These are phyloP conservation scores for Pseudocercospora macadamiae DNA, from an alignment of 2,329 filamentous ascomycete genomes.

Conservation along the genomic window DNA sequence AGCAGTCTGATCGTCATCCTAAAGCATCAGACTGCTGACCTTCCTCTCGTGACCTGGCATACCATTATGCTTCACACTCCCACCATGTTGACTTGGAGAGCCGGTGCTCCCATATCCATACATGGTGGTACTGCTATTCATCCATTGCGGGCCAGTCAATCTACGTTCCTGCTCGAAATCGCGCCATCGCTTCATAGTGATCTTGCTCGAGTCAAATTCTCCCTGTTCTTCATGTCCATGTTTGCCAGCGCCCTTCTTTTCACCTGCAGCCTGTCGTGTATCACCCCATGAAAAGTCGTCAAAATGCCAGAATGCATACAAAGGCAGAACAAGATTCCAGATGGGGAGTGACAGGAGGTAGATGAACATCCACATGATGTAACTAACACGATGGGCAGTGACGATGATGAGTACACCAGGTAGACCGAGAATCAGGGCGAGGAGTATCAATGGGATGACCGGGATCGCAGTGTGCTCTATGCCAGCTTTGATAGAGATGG, in stretches of 20 bases:
- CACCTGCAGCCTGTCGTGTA: slow-evolving; percentile 90
- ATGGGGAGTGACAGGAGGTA: slow-evolving; percentile 91
- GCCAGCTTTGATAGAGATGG: slow-evolving; percentile 79
- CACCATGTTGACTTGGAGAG: slow-evolving; percentile 11
- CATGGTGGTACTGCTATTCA: slow-evolving; percentile 11
- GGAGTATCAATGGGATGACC: slow-evolving; percentile 84
- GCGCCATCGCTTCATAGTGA: slow-evolving; percentile 98
- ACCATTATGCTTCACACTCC: slow-evolving; percentile 10
- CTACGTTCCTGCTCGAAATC: slow-evolving; percentile 77
- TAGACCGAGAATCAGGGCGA: slow-evolving; percentile 89
- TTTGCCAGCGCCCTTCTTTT: slow-evolving; percentile 82
- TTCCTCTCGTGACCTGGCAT: slow-evolving; percentile 30
- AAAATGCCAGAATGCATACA: slow-evolving; percentile 99
- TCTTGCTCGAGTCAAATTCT: slow-evolving; percentile 97
- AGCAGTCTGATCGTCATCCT: slow-evolving; percentile 9
- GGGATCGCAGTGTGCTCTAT: slow-evolving; percentile 62
- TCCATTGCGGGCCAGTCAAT: slow-evolving; percentile 27
- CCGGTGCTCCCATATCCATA: slow-evolving; percentile 21
- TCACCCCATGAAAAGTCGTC: slow-evolving; percentile 99
- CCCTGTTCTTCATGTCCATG: slow-evolving; percentile 68
- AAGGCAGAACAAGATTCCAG: slow-evolving; percentile 95
- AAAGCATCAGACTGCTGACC: slow-evolving; percentile 27
- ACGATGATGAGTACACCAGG: slow-evolving; percentile 89
- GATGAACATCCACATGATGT: slow-evolving; percentile 95
- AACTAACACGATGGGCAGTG: slow-evolving; percentile 89